Base-by-base conservation (phyloP, 371 early-diverging fungal species). In the Mucor saturninus region DNA sequence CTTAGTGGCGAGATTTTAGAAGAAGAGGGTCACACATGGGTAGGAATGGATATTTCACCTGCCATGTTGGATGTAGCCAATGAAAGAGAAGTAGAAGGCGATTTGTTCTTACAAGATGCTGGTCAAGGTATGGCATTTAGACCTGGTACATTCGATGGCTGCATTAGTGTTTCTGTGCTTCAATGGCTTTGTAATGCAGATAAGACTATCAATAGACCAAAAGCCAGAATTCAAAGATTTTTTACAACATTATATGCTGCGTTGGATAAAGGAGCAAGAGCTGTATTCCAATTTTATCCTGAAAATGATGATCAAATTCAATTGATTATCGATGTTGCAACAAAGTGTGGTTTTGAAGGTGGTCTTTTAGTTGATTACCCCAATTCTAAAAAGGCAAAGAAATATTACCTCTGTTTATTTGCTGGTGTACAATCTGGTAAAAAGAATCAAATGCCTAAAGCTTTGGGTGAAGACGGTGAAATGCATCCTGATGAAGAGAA, bases 161-260 rank as follows among this genome's bases (percentile, higher is more conserved):
- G 95, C 37, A 95, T 99, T 56, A 88, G 94, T 77, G 92, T 99
- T 28, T 99, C 99, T 14, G 98, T 95, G 2, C 72, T 99, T 30
- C 99, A 99, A 79, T 99, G 99, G 99, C 89, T 99, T 39, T 98
- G 98, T 76, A 97, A 98, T 72, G 97, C 98, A 5, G 98, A 98
- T 76, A 93, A 93, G 69, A 70, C 75, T 35, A 86, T 83, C 68
- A 94, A 94, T 69, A 81, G 87, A 60, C 99, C 99, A 15, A 84
- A 89, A 55, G 79, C 87, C 5, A 89, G 99, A 31, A 83, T 99
- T 11, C 79, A 78, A 48, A 85, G 92, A 5, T 99, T 99, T 76
- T 99, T 99, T 68, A 87, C 92, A 5, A 94, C 95, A 2, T 79
- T 99, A 26, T 98, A 95, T 75, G 91, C 92, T 31, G 83, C 94